Percentiles rank a stretch among this genome's conserved stretches.
Conservation (phyloP, 768 basidiomycete species). For the Leccinellum rugosiceps region DNA sequence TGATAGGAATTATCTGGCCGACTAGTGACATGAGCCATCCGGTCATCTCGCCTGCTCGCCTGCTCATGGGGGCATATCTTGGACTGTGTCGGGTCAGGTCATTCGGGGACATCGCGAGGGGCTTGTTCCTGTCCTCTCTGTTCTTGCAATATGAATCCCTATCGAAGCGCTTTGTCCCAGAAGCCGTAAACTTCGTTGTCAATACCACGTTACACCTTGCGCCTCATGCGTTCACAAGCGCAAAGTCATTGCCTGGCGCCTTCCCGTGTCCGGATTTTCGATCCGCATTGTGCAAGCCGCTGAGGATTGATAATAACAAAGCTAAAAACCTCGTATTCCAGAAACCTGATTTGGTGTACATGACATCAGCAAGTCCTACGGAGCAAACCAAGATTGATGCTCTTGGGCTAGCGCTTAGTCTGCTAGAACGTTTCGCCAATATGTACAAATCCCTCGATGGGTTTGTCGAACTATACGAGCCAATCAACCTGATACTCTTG, state of each 20-base stretch:
- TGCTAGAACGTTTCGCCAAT: slow-evolving; percentile 68
- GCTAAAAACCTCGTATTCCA: slow-evolving; percentile 37
- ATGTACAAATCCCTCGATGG: slow-evolving; percentile 75
- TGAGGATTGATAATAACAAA: slow-evolving; percentile 39
- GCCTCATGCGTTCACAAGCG: slow-evolving; percentile 52
- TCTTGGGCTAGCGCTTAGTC: slow-evolving; percentile 55
- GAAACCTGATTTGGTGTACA: slow-evolving; percentile 46
- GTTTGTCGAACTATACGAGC: slow-evolving; percentile 83
- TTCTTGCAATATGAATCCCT: slow-evolving; percentile 80
- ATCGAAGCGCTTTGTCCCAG: slow-evolving; percentile 87
- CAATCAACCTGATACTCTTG: slow-evolving; percentile 57
- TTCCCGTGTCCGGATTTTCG: slow-evolving; percentile 74
- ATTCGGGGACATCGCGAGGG: slow-evolving; percentile 72
- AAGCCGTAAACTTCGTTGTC: slow-evolving; percentile 79
- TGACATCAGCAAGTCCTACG: slow-evolving; percentile 35
- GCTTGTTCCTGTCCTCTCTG: slow-evolving; percentile 85
- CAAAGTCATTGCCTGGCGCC: slow-evolving; percentile 54
- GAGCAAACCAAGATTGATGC: slow-evolving; percentile 76
- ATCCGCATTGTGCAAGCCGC: slow-evolving; percentile 40
- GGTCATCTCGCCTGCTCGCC: slow-evolving; percentile 79
- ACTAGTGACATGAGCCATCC: slow-evolving; percentile 93
- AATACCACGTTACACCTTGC: slow-evolving; percentile 71
- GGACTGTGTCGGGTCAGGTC: slow-evolving; percentile 78
- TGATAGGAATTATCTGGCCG: slow-evolving; percentile 84
- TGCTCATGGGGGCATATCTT: slow-evolving; percentile 91